These are phyloP conservation scores for Aspergillus oerlinghausenensis DNA, from an alignment of 2,329 filamentous ascomycete genomes.

Conservation along the genomic window DNA sequence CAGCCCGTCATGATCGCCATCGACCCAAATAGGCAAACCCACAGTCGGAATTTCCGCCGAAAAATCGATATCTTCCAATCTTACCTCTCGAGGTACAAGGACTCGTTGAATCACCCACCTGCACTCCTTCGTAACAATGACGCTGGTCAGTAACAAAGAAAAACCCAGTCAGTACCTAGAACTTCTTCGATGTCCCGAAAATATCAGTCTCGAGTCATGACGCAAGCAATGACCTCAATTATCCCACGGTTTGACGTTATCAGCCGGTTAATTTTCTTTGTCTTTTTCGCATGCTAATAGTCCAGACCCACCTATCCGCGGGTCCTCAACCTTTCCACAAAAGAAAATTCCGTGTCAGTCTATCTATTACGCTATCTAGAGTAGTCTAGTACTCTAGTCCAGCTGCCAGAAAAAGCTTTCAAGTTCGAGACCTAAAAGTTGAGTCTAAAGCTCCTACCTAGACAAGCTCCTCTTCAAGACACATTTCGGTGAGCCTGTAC, in stretches of 20 bases:
- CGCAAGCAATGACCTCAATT: constrained; percentile 17
- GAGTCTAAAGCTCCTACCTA: neutral
- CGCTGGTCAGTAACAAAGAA: neutral
- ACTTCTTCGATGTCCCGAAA: neutral
- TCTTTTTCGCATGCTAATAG: neutral
- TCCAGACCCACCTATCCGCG: neutral
- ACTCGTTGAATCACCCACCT: neutral
- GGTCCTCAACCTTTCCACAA: neutral
- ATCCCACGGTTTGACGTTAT: neutral
- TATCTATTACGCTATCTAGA: neutral
- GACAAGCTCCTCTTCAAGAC: neutral
- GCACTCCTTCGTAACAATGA: constrained; percentile 6
- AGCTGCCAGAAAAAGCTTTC: neutral
- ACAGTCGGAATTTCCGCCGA: neutral
- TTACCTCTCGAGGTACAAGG: neutral
- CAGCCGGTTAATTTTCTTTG: neutral
- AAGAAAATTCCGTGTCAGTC: neutral
- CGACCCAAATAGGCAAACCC: neutral
- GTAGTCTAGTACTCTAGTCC: neutral
- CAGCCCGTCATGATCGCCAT: neutral
- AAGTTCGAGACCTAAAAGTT: neutral
- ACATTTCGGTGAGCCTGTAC: neutral
- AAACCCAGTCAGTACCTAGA: constrained; percentile 7
- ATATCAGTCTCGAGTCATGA: constrained; percentile 12
- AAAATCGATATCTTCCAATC: neutral